Evolutionary conservation across 1,139 yeast genomes (phyloP).

Genomic region (Nadsonia commutata): DNA sequence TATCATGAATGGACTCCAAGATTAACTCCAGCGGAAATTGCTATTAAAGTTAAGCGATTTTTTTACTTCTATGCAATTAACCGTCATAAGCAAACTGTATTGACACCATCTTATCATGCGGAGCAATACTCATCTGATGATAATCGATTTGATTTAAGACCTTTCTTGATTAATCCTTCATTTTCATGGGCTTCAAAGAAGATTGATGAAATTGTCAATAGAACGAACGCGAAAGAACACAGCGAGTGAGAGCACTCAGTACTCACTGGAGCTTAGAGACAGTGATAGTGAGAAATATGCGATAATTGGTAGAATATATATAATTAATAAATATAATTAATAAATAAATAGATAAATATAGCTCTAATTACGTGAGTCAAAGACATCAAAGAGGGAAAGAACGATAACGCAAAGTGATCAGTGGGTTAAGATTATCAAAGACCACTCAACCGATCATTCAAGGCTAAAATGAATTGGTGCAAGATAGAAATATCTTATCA

Average conservation of each 20-base stretch:
- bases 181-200: slow-evolving; percentile 83
- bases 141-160: slow-evolving; percentile 87
- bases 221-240: no score
- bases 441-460: no score
- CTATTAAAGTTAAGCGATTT: slow-evolving; percentile 82
- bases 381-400: slow-evolving; percentile 19
- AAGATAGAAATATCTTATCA: no score
- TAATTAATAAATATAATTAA: slow-evolving; percentile 1
- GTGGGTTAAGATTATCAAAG: no score
- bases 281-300: no score
- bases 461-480: no score
- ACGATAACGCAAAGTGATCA: no score
- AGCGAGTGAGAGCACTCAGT: no score
- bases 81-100: slow-evolving; percentile 91
- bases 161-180: slow-evolving; percentile 81
- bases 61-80: slow-evolving; percentile 89
- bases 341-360: slow-evolving; percentile 1
- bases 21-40: slow-evolving; percentile 68
- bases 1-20: slow-evolving; percentile 87
- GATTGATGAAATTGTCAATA: slow-evolving; percentile 56
- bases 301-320: not conserved
- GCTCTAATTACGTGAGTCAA: no score
- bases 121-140: slow-evolving; percentile 98
- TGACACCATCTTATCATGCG: slow-evolving; percentile 95
- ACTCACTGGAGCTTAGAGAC: no score